Conservation (phyloP, 768 basidiomycete genomes). For the Cubamyces sp. region DNA sequence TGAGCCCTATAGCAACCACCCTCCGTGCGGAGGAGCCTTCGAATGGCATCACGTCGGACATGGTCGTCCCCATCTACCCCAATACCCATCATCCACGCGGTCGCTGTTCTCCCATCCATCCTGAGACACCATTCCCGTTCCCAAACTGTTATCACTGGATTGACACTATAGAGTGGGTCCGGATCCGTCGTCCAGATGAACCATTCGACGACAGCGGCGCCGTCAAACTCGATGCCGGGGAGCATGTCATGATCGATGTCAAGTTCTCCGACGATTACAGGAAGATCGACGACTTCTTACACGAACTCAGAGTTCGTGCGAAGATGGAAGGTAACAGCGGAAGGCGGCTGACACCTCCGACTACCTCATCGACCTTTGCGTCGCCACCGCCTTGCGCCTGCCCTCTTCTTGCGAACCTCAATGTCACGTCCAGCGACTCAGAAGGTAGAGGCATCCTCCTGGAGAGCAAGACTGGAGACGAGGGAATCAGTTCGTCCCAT, state of each 20-base stretch:
- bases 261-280: background rate
- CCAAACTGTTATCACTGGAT: conserved; percentile 10
- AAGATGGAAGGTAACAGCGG: no score
- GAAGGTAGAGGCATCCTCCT: no score
- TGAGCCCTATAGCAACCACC: background rate
- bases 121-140: background rate
- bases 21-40: background rate
- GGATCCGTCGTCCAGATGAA: background rate
- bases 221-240: background rate
- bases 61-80: conserved; percentile 13
- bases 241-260: background rate
- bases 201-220: conserved; percentile 2
- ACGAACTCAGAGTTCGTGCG: background rate
- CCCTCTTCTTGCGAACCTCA: no score
- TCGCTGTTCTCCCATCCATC: background rate
- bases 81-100: conserved; percentile 1
- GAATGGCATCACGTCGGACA: conserved; percentile 11
- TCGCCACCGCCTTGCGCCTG: no score
- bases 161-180: background rate
- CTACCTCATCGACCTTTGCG: no score
- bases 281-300: background rate
- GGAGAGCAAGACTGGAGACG: background rate
- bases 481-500: background rate
- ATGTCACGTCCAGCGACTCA: no score
- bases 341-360: no score